Conservation (phyloP, 495 filamentous ascomycete species). For the Annulohypoxylon bovei region DNA sequence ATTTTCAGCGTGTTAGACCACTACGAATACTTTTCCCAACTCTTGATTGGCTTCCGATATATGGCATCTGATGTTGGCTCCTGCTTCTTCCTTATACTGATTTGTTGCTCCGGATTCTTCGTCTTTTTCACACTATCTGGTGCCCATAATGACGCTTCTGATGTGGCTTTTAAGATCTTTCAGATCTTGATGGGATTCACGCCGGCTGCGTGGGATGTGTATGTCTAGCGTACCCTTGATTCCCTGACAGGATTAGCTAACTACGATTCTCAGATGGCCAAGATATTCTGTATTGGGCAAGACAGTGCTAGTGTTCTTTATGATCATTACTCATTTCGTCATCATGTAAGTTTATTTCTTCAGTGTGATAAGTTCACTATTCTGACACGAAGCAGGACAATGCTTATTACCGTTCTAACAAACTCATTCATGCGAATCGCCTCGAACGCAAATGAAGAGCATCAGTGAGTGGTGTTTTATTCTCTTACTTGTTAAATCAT, state of each 20-base stretch:
- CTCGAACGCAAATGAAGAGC: slow-evolving; percentile 90
- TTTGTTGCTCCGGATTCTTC: slow-evolving; percentile 92
- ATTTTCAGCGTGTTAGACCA: slow-evolving; percentile 93
- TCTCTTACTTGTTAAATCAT: neutral
- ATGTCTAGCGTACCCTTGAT: slow-evolving; percentile 27
- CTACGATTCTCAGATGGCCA: slow-evolving; percentile 69
- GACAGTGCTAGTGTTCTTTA: slow-evolving; percentile 76
- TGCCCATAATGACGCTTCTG: slow-evolving; percentile 67
- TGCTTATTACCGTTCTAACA: slow-evolving; percentile 89
- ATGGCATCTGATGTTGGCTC: slow-evolving; percentile 91
- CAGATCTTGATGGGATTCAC: slow-evolving; percentile 90
- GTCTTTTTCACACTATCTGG: slow-evolving; percentile 88
- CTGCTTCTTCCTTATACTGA: slow-evolving; percentile 81
- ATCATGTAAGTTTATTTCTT: slow-evolving; percentile 65
- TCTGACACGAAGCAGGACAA: slow-evolving; percentile 63
- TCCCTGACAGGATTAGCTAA: slow-evolving; percentile 15
- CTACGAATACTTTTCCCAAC: slow-evolving; percentile 92
- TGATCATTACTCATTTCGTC: slow-evolving; percentile 94
- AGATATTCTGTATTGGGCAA: slow-evolving; percentile 82
- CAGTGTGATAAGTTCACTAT: neutral
- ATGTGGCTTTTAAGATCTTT: slow-evolving; percentile 87
- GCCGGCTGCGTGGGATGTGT: slow-evolving; percentile 63
- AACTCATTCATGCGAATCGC: slow-evolving; percentile 95
- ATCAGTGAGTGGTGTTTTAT: slow-evolving; percentile 64
- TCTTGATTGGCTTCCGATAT: slow-evolving; percentile 90